A percentile compares a stretch with the other conserved stretches of the same genome.
These are phyloP conservation scores for Takashimella tepidaria DNA, from an alignment of 1,284 basidiomycete genomes.

Conservation along the genomic window DNA sequence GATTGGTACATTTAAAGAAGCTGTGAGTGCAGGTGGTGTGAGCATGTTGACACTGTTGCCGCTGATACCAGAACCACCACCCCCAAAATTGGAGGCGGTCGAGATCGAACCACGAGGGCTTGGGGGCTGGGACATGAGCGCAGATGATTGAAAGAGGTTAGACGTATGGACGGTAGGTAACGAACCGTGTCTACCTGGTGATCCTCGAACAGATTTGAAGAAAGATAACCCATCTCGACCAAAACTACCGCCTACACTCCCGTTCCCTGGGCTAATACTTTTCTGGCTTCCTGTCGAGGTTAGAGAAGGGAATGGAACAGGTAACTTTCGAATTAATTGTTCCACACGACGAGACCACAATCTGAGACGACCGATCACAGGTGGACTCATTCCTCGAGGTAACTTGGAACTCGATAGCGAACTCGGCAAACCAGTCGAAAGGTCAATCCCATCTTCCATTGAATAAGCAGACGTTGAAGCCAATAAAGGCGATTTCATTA, in stretches of 20 bases:
- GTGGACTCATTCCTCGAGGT: too few species aligned
- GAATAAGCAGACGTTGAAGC: slow-evolving; percentile 7
- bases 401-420: neutral
- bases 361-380: slow-evolving; percentile 12
- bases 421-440: neutral
- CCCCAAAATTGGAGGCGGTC: neutral
- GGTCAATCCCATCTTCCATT: slow-evolving; percentile 18
- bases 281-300: neutral
- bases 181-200: neutral
- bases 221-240: neutral
- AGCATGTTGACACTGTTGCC: too few species aligned
- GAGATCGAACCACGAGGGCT: neutral
- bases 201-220: neutral
- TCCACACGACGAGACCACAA: slow-evolving; percentile 20
- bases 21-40: neutral
- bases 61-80: neutral
- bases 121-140: neutral
- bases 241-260: too few species aligned
- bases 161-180: neutral
- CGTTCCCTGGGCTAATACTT: too few species aligned
- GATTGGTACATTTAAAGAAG: neutral
- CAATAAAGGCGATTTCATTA: slow-evolving; percentile 4
- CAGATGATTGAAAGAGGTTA: neutral
- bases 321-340: slow-evolving; percentile 5
- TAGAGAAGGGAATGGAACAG: slow-evolving; percentile 9